Evolutionary conservation across 2,329 filamentous ascomycete genomes (phyloP), one percentile per base, ranked within the genome.

Genomic region (Aureobasidium mangrovei): DNA sequence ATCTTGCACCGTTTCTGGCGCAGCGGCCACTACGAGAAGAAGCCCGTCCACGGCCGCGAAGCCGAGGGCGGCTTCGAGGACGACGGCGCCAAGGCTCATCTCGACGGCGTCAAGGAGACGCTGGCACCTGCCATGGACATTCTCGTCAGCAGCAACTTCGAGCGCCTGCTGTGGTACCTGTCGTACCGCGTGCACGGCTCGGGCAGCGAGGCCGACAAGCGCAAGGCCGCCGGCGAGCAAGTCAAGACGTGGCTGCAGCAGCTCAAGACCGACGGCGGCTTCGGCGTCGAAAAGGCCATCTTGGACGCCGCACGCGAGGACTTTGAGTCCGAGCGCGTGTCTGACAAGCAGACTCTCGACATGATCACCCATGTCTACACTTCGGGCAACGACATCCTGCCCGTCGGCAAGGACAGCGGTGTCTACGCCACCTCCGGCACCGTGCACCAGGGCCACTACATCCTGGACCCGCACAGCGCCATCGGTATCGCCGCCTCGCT

Each of bases 101-200:
- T 74, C 42, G 81, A 82, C 42, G 88, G 87, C 36, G 89, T 91
- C 58, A 91, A 89, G 73, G 91, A 95, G 73, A 98, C 93, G 0
- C 79, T 94, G 49, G 90, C 86, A 62, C 93, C 93, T 0, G 93
- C 93, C 43, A 97, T 98, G 93, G 93, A 98, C 69, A 97, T 97
- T 60, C 77, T 97, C 3, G 91, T 97, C 9, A 91, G 86, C 27
- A 93, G 86, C 69, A 98, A 98, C 75, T 97, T 98, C 67, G 93
- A 98, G 77, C 83, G 93, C 32, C 77, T 98, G 4, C 78, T 98
- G 8, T 97, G 91, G 91, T 96, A 88, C 76, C 76, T 97, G 29
- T 85, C 89, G 1, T 88, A 88, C 72, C 80, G 86, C 61, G 85
- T 83, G 57, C 82, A 72, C 57, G 61, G 64, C 41, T 58, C 64